phyloP scores from a whole-genome alignment of 345 rosid species.

The Noccaea bulbosa region DNA sequence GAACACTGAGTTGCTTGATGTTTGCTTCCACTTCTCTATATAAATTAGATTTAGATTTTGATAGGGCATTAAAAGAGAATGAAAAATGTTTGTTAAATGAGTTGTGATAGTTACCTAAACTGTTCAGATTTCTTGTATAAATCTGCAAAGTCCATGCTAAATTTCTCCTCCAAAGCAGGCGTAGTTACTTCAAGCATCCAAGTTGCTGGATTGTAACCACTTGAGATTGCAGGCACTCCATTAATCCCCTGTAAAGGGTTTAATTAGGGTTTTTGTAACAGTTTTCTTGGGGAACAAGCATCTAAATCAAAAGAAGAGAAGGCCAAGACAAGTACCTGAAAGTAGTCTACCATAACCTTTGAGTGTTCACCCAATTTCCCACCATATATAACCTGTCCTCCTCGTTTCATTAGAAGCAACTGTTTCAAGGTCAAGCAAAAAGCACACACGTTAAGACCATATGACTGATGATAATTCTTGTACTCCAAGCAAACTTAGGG shows the following conservation, averaged over 20 bases:
- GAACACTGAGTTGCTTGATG: conserved; percentile 57
- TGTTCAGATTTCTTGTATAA: conserved; percentile 60
- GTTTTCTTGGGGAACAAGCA: conserved; percentile 16
- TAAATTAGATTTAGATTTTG: not conserved
- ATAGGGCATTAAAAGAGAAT: not conserved
- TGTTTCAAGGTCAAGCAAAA: conserved; percentile 39
- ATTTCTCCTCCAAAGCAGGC: conserved; percentile 61
- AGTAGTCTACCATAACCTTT: conserved; percentile 67
- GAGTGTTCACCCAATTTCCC: conserved; percentile 83
- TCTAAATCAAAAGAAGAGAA: not conserved
- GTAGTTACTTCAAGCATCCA: conserved; percentile 98
- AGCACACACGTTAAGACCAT: conserved; percentile 5
- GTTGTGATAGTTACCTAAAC: conserved; percentile 54
- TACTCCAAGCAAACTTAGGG: conserved; percentile 5
- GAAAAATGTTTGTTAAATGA: not conserved
- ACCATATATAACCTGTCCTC: conserved; percentile 85
- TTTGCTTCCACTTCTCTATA: conserved; percentile 70
- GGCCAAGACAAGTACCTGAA: conserved; percentile 60
- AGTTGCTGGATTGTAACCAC: conserved; percentile 88
- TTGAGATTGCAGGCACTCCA: conserved; percentile 65
- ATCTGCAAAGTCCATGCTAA: conserved; percentile 74
- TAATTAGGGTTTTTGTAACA: not conserved
- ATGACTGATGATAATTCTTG: conserved; percentile 16
- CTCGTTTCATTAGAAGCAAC: conserved; percentile 98
- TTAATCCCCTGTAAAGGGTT: conserved; percentile 52